Base-by-base conservation (phyloP, 305 asterid genomes). In the Fraxinus albicans region DNA sequence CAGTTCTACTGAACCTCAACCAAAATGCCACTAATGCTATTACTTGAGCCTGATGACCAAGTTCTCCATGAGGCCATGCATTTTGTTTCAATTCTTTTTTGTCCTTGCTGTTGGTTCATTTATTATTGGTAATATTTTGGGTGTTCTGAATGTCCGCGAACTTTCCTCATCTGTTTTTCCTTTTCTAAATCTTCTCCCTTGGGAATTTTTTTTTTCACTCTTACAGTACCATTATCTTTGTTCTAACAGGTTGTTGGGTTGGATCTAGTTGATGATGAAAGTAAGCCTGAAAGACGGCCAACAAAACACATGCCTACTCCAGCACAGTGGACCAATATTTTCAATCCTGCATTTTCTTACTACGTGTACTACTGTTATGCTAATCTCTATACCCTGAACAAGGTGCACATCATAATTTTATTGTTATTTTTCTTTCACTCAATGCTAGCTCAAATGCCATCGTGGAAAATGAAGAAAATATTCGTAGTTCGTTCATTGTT, bases 301-400 rank as follows among this genome's bases (percentile, higher is more conserved):
- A 97, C 98, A 65, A 97, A 97, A 87, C 99, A 97, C 92, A 97
- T 97, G 99, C 99, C 97, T 67, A 95, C 97, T 0, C 99, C 98
- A 0, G 91, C 89, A 83, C 92, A 97, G 80, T 97, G 99, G 99
- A 96, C 96, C 83, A 94, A 95, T 70, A 89, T 92, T 77, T 96
- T 93, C 84, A 95, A 96, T 84, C 99, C 99, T 81, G 98, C 98
- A 73, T 96, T 84, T 89, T 96, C 99, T 12, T 96, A 96, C 83
- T 96, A 96, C 84, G 90, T 93, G 40, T 96, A 96, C 93, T 96
- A 96, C 81, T 96, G 99, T 87, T 96, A 96, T 86, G 99, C 98
- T 33, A 96, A 96, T 87, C 97, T 96, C 83, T 93, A 96, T 86
- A 96, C 98, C 80, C 90, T 96, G 73, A 96, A 96, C 85, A 96